A percentile compares a stretch with the other conserved stretches of the same genome.
These are phyloP conservation scores for Huiozyma sinensis DNA, from an alignment of 805 yeast genomes.

Conservation along the genomic window DNA sequence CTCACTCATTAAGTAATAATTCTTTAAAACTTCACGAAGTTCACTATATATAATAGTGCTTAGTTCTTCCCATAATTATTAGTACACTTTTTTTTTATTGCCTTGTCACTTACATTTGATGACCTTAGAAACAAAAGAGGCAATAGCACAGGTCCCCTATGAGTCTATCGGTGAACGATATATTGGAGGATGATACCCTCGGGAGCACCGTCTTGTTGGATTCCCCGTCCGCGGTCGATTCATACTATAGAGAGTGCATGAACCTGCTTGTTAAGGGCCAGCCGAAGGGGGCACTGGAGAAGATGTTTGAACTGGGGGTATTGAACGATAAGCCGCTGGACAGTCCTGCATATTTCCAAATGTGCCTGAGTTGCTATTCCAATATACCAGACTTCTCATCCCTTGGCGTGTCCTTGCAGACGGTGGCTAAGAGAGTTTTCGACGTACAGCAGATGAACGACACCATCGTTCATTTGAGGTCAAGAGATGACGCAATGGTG, in stretches of 20 bases:
- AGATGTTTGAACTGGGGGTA: slow-evolving; percentile 10
- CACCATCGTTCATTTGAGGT: no score
- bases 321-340: slow-evolving; percentile 5
- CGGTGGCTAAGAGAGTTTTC: not conserved
- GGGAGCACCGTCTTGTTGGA: no score
- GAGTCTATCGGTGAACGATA: slow-evolving; percentile 1
- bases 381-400: slow-evolving; percentile 5
- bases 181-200: slow-evolving; percentile 5
- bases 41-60: not conserved
- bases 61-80: not conserved
- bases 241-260: slow-evolving; percentile 10
- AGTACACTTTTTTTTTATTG: not conserved
- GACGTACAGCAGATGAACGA: not conserved
- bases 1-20: no score
- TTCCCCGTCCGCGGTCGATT: no score
- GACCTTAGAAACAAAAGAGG: not conserved
- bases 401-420: slow-evolving; percentile 8
- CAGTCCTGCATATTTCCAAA: slow-evolving; percentile 5
- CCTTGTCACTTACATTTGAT: not conserved
- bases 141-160: not conserved
- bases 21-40: no score
- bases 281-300: slow-evolving; percentile 12
- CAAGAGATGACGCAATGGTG: not conserved
- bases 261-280: slow-evolving; percentile 16
- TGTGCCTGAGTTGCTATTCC: slow-evolving; percentile 14